phyloP scores from a whole-genome alignment of 352 stramenopile genomes.

The Pythium aquatile region DNA sequence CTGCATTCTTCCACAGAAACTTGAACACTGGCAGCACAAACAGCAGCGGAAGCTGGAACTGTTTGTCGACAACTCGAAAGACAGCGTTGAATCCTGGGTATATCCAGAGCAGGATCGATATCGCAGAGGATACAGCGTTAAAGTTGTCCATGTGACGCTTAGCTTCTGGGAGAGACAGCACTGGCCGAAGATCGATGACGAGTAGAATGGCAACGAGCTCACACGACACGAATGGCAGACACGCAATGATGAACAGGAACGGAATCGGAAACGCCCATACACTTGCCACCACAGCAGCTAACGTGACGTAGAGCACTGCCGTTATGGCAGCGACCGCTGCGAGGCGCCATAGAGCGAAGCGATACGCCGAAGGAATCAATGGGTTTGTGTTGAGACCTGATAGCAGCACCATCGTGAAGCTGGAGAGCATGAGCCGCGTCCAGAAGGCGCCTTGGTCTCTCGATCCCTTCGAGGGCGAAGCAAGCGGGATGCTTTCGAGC shows the following conservation, averaged over 20 bases:
- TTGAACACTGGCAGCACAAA: constrained; percentile 12
- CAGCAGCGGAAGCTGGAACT: constrained; percentile 6
- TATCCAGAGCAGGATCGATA: constrained; percentile 1
- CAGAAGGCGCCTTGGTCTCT: constrained; percentile 8
- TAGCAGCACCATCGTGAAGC: background rate
- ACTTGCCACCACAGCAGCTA: background rate
- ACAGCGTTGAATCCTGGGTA: constrained; percentile 7
- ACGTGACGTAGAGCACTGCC: background rate
- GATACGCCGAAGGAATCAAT: background rate
- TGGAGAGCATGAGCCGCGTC: background rate
- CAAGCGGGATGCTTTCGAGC: constrained; percentile 11
- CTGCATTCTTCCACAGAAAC: constrained; percentile 6
- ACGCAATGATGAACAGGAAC: constrained; percentile 11
- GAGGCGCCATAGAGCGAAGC: background rate
- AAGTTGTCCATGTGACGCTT: background rate
- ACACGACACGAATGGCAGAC: background rate
- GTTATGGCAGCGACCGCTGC: background rate
- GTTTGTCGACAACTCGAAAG: background rate
- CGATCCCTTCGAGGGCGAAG: background rate
- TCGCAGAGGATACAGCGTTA: background rate
- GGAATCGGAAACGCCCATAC: constrained; percentile 13
- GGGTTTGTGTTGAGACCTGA: background rate
- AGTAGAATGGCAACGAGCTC: background rate
- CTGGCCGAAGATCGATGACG: constrained; percentile 2
- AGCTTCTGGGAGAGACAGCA: background rate